Evolutionary conservation across 148 eudicot species (phyloP), one percentile per base, ranked within the genome.

Genomic region (Amaranthus cruentus): DNA sequence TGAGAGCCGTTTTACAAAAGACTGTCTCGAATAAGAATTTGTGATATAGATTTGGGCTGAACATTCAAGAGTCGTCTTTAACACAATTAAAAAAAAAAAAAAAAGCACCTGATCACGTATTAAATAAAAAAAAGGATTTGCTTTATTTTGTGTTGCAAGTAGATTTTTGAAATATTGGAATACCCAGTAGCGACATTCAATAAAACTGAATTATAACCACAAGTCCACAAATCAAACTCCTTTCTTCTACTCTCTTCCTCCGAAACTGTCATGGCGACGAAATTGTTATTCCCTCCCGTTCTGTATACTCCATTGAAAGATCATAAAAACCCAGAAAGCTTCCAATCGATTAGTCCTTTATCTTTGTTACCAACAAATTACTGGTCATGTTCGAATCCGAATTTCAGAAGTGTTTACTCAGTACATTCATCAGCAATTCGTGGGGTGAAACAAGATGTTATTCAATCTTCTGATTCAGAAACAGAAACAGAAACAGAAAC

Each of bases 371-470:
- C 70, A 72, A 66, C 70, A 44, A 79, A 67, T 66, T 69, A 12
- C 43, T 52, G 13, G 44, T 52, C 18, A 8, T 12, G 13, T 68
- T 65, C 62, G 18, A 82, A 71, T 6, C 73, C 74, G 28, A 81
- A 76, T 61, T 73, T 42, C 4, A 15, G 46, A 44, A 28, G 48
- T 59, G 0, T 62, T 73, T 56, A 57, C 9, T 69, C 74, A 47
- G 28, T 47, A 74, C 77, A 77, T 42, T 57, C 83, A 56, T 72
- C 76, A 58, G 55, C 44, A 11, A 75, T 83, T 51, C 79, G 71
- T 65, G 85, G 87, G 49, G 86, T 89, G 15, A 84, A 77, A 58
- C 83, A 91, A 69, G 86, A 84, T 73, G 75, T 67, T 42, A 15
- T 69, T 46, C 77, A 87, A 65, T 84, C 85, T 5, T 48, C 71